Base-by-base conservation (phyloP, 257 asterid species). In the Gentiana dahurica region DNA sequence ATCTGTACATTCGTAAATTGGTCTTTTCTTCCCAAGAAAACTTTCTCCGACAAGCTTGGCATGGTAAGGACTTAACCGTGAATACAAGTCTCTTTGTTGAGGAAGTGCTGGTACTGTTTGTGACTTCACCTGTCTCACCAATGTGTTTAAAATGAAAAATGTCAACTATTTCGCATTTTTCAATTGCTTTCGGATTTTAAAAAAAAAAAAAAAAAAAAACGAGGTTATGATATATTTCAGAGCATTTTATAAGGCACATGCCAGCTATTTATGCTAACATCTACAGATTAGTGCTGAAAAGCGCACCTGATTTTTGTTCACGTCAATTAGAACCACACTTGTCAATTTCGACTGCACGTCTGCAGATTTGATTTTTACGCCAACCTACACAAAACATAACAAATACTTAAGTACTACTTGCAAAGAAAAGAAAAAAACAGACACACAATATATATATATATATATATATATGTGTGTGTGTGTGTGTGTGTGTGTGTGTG, bases 31-130 rank as follows among this genome's bases (percentile, higher is more conserved):
- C 59, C 91, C 99, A 79, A 88, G 71, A 60, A 69, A 92, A 76
- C 97, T 88, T 69, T 92, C 99, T 70, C 95, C 99, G 46, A 92
- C 99, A 69, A 92, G 77, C 70, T 83, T 86, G 49, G 80, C 91
- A 67, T 92, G 94, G 77, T 73, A 79, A 53, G 95, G 88, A 71
- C 85, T 86, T 50, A 92, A 77, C 55, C 68, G 41, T 10, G 94
- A 73, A 71, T 75, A 84, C 34, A 92, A 75, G 53, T 92, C 97
- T 72, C 69, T 80, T 36, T 92, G 83, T 43, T 77, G 82, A 59
- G 99, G 99, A 63, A 92, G 77, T 61, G 75, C 83, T 38, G 99
- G 97, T 76, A 92, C 53, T 37, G 95, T 61, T 43, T 87, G 84
- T 54, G 97, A 77, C 75, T 83, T 92, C 71, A 86, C 84, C 99